phyloP scores from a whole-genome alignment of 73 alveolate species.

The Durusdinium trenchii region DNA sequence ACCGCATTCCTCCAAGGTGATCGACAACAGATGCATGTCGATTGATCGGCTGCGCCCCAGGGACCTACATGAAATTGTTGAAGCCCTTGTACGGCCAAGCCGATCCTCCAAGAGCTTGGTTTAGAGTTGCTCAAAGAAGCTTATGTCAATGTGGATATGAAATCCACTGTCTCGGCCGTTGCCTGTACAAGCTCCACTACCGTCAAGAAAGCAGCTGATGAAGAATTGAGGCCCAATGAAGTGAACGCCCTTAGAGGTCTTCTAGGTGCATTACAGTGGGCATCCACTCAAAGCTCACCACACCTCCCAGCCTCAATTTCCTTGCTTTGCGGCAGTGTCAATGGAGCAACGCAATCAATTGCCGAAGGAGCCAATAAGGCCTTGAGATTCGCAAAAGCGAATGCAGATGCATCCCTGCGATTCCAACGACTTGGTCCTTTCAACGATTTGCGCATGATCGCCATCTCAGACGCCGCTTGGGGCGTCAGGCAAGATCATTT shows the following conservation, averaged over 20 bases:
- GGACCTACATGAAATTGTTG: neutral
- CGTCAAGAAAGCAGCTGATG: neutral
- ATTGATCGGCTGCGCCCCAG: neutral
- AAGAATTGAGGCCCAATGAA: neutral
- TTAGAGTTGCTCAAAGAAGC: neutral
- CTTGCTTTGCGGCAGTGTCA: neutral
- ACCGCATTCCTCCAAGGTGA: neutral
- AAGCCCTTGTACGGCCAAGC: slow-evolving; percentile 15
- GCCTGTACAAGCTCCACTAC: neutral
- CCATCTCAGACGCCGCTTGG: too few relatives aligned
- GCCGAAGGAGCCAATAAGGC: neutral
- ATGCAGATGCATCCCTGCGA: neutral
- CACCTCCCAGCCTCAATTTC: neutral
- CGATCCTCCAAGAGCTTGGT: neutral
- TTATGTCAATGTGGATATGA: neutral
- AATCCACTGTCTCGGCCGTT: neutral
- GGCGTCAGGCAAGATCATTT: neutral
- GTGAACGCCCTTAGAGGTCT: neutral
- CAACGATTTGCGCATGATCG: neutral
- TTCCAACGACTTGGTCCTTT: neutral
- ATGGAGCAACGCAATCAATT: neutral
- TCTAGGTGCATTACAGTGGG: neutral
- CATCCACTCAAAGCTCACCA: neutral
- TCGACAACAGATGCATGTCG: neutral
- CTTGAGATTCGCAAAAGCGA: neutral